Conservation (phyloP, 441 rosid species). For the Pelargonium citronellum region DNA sequence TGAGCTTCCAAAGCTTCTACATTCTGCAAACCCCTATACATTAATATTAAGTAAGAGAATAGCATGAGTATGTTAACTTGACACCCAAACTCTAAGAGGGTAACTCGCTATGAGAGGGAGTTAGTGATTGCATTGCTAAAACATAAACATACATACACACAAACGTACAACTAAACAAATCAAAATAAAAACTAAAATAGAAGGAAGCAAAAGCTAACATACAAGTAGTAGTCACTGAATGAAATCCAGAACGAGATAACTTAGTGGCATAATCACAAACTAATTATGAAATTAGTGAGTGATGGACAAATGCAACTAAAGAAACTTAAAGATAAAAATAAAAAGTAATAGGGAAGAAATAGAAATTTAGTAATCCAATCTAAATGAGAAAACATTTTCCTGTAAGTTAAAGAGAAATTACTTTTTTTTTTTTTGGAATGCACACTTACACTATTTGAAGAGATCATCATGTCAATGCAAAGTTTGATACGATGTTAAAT, state of each 20-base stretch:
- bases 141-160: no score
- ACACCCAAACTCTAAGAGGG: constrained; percentile 2
- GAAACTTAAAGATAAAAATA: no score
- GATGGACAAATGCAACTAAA: background rate
- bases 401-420: background rate
- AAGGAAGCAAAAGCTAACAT: background rate
- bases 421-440: background rate
- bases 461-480: background rate
- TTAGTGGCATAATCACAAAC: no score
- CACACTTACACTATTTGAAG: constrained; percentile 1
- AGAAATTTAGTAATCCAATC: background rate
- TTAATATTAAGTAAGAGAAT: constrained; percentile 43
- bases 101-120: no score
- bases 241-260: background rate
- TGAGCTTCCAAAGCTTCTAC: constrained; percentile 82
- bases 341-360: background rate
- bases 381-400: background rate
- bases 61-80: constrained; percentile 30
- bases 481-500: background rate
- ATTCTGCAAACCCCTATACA: constrained; percentile 95
- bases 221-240: background rate
- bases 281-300: background rate
- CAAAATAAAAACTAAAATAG: background rate
- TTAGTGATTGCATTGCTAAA: no score
- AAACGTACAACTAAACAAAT: background rate